Percentiles rank a stretch among this genome's conserved stretches.
phyloP scores from a whole-genome alignment of 129 eudicot species.

The Logfia minima region DNA sequence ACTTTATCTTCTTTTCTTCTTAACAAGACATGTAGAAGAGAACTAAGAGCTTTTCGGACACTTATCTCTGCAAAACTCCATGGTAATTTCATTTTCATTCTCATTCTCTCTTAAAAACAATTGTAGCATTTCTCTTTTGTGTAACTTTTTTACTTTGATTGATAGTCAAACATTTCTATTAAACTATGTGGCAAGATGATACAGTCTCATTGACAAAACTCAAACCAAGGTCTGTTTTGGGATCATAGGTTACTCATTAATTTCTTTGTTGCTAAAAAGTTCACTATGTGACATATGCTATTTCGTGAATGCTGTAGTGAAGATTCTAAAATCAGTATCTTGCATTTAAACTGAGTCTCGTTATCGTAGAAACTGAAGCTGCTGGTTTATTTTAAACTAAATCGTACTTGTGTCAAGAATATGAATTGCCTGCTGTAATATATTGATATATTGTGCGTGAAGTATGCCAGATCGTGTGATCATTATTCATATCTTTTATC shows the following conservation, averaged over 20 bases:
- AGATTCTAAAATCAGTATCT: background rate
- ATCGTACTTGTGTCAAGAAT: constrained; percentile 2
- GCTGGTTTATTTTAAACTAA: background rate
- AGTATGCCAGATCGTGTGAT: constrained; percentile 12
- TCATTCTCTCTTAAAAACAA: background rate
- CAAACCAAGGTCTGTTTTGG: background rate
- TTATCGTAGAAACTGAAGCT: constrained; percentile 13
- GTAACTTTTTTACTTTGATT: background rate
- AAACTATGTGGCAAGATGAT: background rate
- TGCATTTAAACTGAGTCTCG: background rate
- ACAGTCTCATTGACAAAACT: background rate
- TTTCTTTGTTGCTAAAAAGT: background rate
- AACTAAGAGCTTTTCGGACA: constrained; percentile 25
- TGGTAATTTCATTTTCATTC: constrained; percentile 36
- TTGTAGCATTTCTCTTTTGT: constrained; percentile 1
- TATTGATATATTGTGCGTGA: constrained; percentile 11
- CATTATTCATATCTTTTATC: background rate
- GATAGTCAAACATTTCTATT: background rate
- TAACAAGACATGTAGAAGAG: constrained; percentile 52
- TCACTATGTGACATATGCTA: background rate
- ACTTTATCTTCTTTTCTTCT: constrained; percentile 22
- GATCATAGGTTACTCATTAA: background rate
- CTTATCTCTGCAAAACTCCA: constrained; percentile 30
- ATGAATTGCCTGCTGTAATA: background rate
- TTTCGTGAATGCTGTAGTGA: background rate